Evolutionary conservation across 257 asterid genomes (phyloP).

Genomic region (Rubia yunnanensis): DNA sequence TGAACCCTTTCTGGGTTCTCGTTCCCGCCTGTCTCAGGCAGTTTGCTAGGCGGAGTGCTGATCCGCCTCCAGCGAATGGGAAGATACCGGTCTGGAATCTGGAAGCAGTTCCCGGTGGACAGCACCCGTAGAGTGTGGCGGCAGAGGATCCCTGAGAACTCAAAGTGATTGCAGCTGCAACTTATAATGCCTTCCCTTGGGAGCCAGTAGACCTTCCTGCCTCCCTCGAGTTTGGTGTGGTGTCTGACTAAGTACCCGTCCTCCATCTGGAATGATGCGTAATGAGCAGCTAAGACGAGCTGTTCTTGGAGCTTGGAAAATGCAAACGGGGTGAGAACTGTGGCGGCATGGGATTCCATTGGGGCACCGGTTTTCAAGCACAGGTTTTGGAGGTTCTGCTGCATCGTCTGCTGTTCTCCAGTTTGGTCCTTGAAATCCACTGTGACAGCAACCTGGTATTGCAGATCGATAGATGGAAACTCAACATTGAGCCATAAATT

Average conservation of each 20-base stretch:
- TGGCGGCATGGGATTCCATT: slow-evolving; percentile 97
- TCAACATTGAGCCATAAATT: not conserved
- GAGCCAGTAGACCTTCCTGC: slow-evolving; percentile 81
- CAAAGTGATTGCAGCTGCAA: slow-evolving; percentile 92
- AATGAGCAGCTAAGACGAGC: slow-evolving; percentile 83
- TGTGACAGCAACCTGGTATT: slow-evolving; percentile 73
- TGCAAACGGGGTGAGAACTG: slow-evolving; percentile 82
- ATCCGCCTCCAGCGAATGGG: slow-evolving; percentile 71
- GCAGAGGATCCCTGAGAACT: slow-evolving; percentile 87
- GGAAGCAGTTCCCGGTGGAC: slow-evolving; percentile 90
- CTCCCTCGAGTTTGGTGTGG: slow-evolving; percentile 91
- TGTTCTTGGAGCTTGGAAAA: slow-evolving; percentile 94
- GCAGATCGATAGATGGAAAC: slow-evolving; percentile 5
- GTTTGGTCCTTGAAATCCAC: slow-evolving; percentile 91
- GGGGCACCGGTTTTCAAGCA: slow-evolving; percentile 96
- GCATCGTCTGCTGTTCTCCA: slow-evolving; percentile 96
- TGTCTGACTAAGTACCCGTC: slow-evolving; percentile 76
- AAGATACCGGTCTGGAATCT: slow-evolving; percentile 76
- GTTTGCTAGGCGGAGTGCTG: slow-evolving; percentile 35
- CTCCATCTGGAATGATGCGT: slow-evolving; percentile 79
- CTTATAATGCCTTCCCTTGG: slow-evolving; percentile 79
- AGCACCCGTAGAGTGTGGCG: slow-evolving; percentile 89
- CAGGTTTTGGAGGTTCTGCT: slow-evolving; percentile 86
- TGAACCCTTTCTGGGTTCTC: slow-evolving; percentile 66
- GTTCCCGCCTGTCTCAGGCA: slow-evolving; percentile 31